phyloP scores from a whole-genome alignment of 1,284 basidiomycete species.

The Puccinia polysora region DNA sequence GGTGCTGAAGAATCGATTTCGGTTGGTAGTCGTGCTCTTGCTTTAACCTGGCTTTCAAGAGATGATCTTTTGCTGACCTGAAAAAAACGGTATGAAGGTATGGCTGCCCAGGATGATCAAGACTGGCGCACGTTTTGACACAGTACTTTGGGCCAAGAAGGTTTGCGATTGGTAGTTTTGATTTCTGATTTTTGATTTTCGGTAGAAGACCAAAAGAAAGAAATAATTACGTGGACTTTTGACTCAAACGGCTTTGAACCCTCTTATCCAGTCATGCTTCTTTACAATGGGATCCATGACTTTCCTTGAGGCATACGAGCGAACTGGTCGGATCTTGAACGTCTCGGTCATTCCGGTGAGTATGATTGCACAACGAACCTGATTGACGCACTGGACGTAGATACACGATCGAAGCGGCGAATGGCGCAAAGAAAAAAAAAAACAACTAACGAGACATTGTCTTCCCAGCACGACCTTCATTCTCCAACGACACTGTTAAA shows the following conservation, averaged over 20 bases:
- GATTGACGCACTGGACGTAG: conserved; percentile 4
- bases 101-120: conserved; percentile 77
- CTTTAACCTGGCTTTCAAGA: background rate
- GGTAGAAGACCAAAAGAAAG: too few species aligned
- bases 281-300: conserved; percentile 92
- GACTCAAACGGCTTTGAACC: background rate
- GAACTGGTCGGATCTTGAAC: conserved; percentile 84
- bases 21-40: background rate
- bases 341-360: conserved; percentile 86
- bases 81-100: conserved; percentile 50
- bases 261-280: conserved; percentile 60
- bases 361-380: conserved; percentile 44
- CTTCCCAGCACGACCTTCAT: conserved; percentile 49
- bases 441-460: too few species aligned
- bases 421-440: too few species aligned
- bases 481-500: conserved; percentile 87
- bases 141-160: conserved; percentile 84
- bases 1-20: conserved; percentile 72
- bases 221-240: conserved; percentile 21
- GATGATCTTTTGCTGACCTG: background rate
- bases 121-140: conserved; percentile 91
- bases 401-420: conserved; percentile 22
- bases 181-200: too few species aligned
- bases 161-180: conserved; percentile 54
- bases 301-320: conserved; percentile 88